These are phyloP conservation scores for Quercus berberidifolia DNA, from an alignment of 306 rosid species.

Conservation along the genomic window DNA sequence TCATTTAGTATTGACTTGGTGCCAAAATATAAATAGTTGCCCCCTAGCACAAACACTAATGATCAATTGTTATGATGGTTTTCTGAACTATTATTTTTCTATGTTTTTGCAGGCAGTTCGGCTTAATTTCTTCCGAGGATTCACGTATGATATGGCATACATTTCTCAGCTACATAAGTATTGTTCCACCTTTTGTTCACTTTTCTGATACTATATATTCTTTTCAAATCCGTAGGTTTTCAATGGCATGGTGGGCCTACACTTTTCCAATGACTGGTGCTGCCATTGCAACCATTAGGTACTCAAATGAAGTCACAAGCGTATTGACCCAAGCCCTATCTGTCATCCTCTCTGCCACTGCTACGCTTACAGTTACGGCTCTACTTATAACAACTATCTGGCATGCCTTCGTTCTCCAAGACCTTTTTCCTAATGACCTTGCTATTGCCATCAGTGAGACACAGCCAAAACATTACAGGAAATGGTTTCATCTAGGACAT, in stretches of 20 bases:
- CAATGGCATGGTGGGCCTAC: conserved; percentile 98
- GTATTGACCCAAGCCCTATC: conserved; percentile 48
- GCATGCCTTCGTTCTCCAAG: conserved; percentile 67
- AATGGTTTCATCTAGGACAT: conserved; percentile 54
- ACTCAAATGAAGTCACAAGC: conserved; percentile 64
- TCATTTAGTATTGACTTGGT: not conserved
- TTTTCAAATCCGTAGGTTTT: conserved; percentile 51
- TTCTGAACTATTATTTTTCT: not conserved
- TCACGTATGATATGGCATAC: conserved; percentile 46
- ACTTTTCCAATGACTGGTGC: conserved; percentile 99
- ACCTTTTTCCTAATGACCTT: conserved; percentile 91
- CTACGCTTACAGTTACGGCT: conserved; percentile 51
- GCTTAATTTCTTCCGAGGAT: conserved; percentile 75
- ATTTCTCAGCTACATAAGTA: not conserved
- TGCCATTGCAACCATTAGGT: conserved; percentile 82
- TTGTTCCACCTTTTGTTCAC: not conserved
- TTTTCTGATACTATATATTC: conserved; percentile 16
- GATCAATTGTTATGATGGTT: too few relatives aligned
- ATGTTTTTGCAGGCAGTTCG: conserved; percentile 67
- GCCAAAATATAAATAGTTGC: not conserved
- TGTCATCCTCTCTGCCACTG: conserved; percentile 37
- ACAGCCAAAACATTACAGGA: conserved; percentile 42
- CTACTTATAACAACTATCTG: conserved; percentile 56
- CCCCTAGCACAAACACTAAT: not conserved
- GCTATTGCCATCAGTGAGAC: conserved; percentile 89